phyloP scores from a whole-genome alignment of 2,329 filamentous ascomycete species.

The Hymenoscyphus occultus region DNA sequence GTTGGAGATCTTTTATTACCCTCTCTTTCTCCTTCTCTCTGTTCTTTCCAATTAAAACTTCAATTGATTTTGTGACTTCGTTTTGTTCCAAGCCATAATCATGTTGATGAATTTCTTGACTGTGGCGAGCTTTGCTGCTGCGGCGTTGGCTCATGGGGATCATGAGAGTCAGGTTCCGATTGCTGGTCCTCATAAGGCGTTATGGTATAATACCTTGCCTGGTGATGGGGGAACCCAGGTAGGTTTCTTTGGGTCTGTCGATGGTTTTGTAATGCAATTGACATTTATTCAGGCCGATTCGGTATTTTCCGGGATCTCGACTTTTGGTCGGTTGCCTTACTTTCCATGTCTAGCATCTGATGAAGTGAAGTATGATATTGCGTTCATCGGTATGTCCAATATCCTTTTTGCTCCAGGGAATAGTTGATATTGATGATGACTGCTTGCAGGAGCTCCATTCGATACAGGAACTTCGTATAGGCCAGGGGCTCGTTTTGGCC shows the following conservation, averaged over 20 bases:
- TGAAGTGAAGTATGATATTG: conserved; percentile 75
- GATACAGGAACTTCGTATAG: conserved; percentile 85
- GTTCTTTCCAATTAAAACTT: background rate
- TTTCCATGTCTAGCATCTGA: conserved; percentile 70
- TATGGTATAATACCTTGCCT: conserved; percentile 82
- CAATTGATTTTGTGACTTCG: conserved; percentile 2
- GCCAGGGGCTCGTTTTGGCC: conserved; percentile 79
- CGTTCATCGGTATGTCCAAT: conserved; percentile 66
- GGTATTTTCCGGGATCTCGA: conserved; percentile 84
- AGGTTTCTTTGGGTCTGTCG: conserved; percentile 23
- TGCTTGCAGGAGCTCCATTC: conserved; percentile 65
- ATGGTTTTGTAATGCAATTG: conserved; percentile 16
- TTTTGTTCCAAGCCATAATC: conserved; percentile 7
- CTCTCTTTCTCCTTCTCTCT: conserved; percentile 7
- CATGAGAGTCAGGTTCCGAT: conserved; percentile 59
- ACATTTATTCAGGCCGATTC: conserved; percentile 64
- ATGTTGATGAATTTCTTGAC: conserved; percentile 32
- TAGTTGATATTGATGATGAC: conserved; percentile 15
- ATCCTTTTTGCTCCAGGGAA: background rate
- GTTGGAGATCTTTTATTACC: background rate
- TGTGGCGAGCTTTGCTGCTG: conserved; percentile 28
- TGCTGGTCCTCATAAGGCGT: conserved; percentile 63
- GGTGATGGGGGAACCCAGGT: conserved; percentile 84
- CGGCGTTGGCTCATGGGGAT: conserved; percentile 91
- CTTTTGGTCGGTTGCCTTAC: conserved; percentile 78